phyloP scores from a whole-genome alignment of 257 asterid species.

The Nicotiana tabacum region DNA sequence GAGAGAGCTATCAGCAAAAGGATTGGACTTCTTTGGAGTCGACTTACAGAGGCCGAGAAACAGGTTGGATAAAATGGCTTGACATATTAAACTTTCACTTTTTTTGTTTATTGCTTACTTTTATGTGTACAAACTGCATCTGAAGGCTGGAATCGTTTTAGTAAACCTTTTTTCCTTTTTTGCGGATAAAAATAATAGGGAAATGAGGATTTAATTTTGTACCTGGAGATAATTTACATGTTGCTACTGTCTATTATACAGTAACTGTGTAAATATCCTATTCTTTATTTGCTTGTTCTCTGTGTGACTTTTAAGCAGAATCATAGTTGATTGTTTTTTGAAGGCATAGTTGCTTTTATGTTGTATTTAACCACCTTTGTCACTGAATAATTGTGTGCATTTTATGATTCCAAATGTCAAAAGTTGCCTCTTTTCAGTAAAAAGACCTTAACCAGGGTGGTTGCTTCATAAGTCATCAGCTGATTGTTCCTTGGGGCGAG shows the following conservation, averaged over 20 bases:
- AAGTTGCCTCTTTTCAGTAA: not conserved
- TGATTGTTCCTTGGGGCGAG: not conserved
- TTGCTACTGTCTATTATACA: not conserved
- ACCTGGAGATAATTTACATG: not conserved
- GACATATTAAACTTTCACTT: not conserved
- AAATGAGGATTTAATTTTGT: not conserved
- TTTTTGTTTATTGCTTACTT: not conserved
- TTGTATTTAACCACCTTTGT: not conserved
- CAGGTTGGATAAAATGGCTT: slow-evolving; percentile 36
- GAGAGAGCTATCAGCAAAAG: slow-evolving; percentile 76
- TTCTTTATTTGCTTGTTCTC: not conserved
- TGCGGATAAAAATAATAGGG: not conserved
- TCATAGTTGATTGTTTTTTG: not conserved
- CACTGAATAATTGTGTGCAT: not conserved
- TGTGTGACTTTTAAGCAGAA: not conserved
- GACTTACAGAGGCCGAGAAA: slow-evolving; percentile 71
- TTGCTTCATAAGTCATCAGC: not conserved
- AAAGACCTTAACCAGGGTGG: not conserved
- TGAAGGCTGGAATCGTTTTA: not conserved
- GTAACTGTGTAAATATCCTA: not conserved
- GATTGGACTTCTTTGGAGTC: slow-evolving; percentile 79
- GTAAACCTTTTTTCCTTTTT: not conserved
- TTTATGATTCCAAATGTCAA: not conserved
- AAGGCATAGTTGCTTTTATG: not conserved
- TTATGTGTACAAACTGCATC: not conserved